Base-by-base conservation (phyloP, 345 rosid species). In the Hibiscus syriacus region DNA sequence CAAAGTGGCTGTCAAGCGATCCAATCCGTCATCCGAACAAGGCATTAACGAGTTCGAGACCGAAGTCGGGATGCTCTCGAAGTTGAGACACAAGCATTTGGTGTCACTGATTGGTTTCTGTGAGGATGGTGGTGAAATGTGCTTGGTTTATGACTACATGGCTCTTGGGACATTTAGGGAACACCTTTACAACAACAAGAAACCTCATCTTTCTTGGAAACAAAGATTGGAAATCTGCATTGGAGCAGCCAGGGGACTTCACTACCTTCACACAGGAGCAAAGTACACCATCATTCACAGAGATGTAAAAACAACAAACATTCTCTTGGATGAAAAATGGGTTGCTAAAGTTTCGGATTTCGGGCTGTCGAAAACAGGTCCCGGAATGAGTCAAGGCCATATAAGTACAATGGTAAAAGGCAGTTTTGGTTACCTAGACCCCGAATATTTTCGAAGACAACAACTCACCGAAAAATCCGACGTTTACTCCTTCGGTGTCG, bases 201-300 rank as follows among this genome's bases (percentile, higher is more conserved):
- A 77, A 59, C 69, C 88, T 41, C 80, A 79, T 12, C 76, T 86
- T 5, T 67, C 85, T 0, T 89, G 97, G 97, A 89, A 81, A 63
- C 87, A 82, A 63, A 81, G 97, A 68, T 53, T 90, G 58, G 96
- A 90, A 68, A 76, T 89, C 2, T 88, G 86, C 8, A 86, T 89
- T 58, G 97, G 96, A 69, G 87, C 97, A 0, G 97, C 96, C 2
- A 83, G 91, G 68, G 97, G 98, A 52, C 76, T 89, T 48, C 97
- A 93, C 73, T 90, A 93, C 74, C 87, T 93, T 17, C 98, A 93
- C 80, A 90, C 98, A 0, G 97, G 97, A 25, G 96, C 98, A 0
- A 85, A 84, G 69, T 86, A 88, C 79, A 87, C 97, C 6, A 93
- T 93, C 70, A 93, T 93, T 67, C 98, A 93, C 77, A 73, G 98